Percentiles rank a stretch among this genome's conserved stretches.
These are phyloP conservation scores for Yamadazyma friedrichii DNA, from an alignment of 1,139 yeast genomes.

Conservation along the genomic window DNA sequence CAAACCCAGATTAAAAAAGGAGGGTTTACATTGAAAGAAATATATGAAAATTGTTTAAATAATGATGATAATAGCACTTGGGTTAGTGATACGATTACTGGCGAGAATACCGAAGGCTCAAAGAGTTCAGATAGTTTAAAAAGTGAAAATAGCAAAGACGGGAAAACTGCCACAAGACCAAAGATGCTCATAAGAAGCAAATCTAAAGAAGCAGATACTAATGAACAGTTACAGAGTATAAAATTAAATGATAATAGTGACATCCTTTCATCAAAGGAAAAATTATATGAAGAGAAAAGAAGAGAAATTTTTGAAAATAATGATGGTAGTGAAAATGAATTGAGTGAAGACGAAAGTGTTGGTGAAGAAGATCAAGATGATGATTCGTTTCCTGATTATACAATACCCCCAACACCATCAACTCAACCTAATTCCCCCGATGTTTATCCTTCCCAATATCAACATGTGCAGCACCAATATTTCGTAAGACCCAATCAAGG, in stretches of 20 bases:
- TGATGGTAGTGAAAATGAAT: too few relatives aligned
- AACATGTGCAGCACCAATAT: not conserved
- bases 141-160: not conserved
- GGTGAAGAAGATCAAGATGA: not conserved
- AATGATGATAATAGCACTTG: not conserved
- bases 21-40: not conserved
- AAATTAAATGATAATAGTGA: too few relatives aligned
- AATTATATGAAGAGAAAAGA: slow-evolving; percentile 1
- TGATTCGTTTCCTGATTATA: not conserved
- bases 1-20: not conserved
- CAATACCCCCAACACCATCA: not conserved
- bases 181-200: not conserved
- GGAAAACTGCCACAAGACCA: not conserved
- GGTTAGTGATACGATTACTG: not conserved
- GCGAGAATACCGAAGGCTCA: not conserved
- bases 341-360: not conserved
- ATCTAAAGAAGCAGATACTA: not conserved
- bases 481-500: not conserved
- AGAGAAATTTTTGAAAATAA: not conserved
- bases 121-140: not conserved
- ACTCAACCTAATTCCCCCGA: not conserved
- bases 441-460: not conserved
- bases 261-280: not conserved
- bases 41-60: not conserved
- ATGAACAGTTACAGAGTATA: not conserved